A percentile compares a stretch with the other conserved stretches of the same genome.
Evolutionary conservation across 73 alveolate species (phyloP).

Genomic region (Paramecium octaurelia): DNA sequence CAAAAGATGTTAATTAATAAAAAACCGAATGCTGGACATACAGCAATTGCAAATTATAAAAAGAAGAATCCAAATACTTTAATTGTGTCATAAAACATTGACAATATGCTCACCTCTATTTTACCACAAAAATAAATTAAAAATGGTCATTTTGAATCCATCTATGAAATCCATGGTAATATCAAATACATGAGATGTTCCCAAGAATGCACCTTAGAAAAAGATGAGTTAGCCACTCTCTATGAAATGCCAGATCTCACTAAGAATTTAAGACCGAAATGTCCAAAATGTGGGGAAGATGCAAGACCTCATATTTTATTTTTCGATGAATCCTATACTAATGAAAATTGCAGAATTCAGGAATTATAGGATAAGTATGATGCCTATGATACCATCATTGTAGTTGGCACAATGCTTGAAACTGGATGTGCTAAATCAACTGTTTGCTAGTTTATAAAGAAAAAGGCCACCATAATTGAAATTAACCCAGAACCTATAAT

Average conservation of each 20-base stretch:
- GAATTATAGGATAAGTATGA: conserved; percentile 11
- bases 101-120: conserved; percentile 53
- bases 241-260: conserved; percentile 63
- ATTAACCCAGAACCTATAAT: conserved; percentile 69
- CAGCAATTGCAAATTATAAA: conserved; percentile 58
- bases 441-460: conserved; percentile 36
- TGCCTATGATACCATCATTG: conserved; percentile 60
- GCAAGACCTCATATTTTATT: conserved; percentile 77
- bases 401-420: conserved; percentile 75
- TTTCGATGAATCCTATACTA: conserved; percentile 74
- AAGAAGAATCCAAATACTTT: conserved; percentile 12
- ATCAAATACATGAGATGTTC: conserved; percentile 71
- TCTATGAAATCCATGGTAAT: conserved; percentile 77
- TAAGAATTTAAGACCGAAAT: conserved; percentile 63
- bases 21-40: conserved; percentile 72
- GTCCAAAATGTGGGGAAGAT: conserved; percentile 64
- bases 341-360: conserved; percentile 47
- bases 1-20: conserved; percentile 34
- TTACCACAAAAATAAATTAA: conserved; percentile 37
- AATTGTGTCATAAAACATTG: conserved; percentile 74
- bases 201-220: conserved; percentile 53
- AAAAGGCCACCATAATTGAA: conserved; percentile 69
- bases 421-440: conserved; percentile 69
- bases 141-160: conserved; percentile 57
- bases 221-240: background rate